Evolutionary conservation across 805 yeast species (phyloP).

Genomic region (Lachancea kluyveri): DNA sequence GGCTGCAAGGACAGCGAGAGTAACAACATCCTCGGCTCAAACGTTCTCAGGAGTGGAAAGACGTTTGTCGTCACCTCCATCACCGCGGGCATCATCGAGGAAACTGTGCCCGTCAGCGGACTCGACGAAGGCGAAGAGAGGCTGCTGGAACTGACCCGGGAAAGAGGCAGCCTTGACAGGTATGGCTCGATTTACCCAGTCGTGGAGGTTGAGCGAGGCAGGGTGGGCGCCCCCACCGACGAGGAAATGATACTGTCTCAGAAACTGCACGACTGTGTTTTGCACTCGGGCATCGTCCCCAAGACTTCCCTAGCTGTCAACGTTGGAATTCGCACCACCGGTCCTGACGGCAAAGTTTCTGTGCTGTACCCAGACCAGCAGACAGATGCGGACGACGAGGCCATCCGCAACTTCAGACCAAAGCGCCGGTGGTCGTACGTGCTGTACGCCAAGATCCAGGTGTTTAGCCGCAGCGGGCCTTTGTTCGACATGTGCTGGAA

Average conservation of each 20-base stretch:
- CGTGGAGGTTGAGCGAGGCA: constrained; percentile 70
- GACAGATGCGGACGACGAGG: constrained; percentile 24
- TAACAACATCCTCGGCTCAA: constrained; percentile 51
- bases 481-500: constrained; percentile 71
- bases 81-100: constrained; percentile 61
- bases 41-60: constrained; percentile 63
- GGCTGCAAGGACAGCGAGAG: constrained; percentile 20
- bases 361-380: constrained; percentile 43
- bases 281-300: constrained; percentile 49
- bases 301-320: constrained; percentile 41
- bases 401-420: constrained; percentile 29
- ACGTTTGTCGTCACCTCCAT: constrained; percentile 69
- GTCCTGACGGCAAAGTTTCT: constrained; percentile 42
- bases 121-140: constrained; percentile 37
- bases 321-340: constrained; percentile 41
- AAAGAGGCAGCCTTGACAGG: constrained; percentile 24
- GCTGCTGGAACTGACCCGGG: constrained; percentile 15
- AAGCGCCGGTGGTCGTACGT: constrained; percentile 48
- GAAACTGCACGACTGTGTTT: constrained; percentile 50
- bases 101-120: constrained; percentile 36
- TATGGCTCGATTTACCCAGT: constrained; percentile 56
- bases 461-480: constrained; percentile 79
- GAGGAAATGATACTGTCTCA: constrained; percentile 79
- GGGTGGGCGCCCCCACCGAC: constrained; percentile 73
- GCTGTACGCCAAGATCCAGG: constrained; percentile 65